Percentiles rank a stretch among this genome's conserved stretches.
These are phyloP conservation scores for Myxozyma vanderwaltii DNA, from an alignment of 805 yeast species.

Conservation along the genomic window DNA sequence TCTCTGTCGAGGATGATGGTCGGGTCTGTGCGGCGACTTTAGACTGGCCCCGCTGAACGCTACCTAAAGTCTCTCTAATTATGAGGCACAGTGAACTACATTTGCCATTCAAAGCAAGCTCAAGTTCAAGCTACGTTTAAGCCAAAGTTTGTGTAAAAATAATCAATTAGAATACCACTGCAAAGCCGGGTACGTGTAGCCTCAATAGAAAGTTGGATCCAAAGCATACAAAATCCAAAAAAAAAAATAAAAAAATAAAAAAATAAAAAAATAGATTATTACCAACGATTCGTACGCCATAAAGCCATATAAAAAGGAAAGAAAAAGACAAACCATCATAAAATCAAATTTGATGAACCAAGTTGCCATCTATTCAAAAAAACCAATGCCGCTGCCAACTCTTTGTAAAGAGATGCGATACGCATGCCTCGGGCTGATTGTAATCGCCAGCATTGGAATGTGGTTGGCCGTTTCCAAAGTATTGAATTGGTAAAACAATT, in stretches of 20 bases:
- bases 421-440: conserved; percentile 25
- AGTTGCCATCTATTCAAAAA: conserved; percentile 5
- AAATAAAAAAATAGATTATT: background rate
- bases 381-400: conserved; percentile 19
- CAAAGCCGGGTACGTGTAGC: too few species aligned
- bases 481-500: conserved; percentile 22
- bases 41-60: too few species aligned
- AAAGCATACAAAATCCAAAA: background rate
- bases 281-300: background rate
- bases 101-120: too few species aligned
- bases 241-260: background rate
- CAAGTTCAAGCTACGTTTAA: too few species aligned
- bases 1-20: too few species aligned
- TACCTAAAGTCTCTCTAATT: too few species aligned
- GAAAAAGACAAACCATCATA: background rate
- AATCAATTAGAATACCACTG: too few species aligned
- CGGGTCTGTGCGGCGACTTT: too few species aligned
- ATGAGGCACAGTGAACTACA: too few species aligned
- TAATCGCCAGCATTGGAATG: conserved; percentile 30
- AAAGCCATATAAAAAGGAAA: background rate
- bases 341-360: background rate
- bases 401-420: conserved; percentile 23
- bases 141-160: too few species aligned
- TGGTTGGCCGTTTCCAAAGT: conserved; percentile 32
- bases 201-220: too few species aligned